Evolutionary conservation across 352 stramenopile species (phyloP), one percentile per base, ranked within the genome.

Genomic region (Phytophthora syringae): DNA sequence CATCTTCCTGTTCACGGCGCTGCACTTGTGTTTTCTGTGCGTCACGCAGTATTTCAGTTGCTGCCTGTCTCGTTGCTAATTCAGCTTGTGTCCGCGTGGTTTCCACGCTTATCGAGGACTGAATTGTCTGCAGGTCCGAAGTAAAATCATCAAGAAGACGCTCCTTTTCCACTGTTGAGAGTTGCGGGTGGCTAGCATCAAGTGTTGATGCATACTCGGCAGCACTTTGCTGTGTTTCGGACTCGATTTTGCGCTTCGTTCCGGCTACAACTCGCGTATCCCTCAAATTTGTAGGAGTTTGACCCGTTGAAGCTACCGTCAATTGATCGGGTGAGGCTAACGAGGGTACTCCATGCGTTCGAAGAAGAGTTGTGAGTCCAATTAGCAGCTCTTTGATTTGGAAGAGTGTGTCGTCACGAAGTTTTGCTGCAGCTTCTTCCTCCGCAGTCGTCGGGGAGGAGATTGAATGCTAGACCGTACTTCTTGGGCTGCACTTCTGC

Each of bases 361-460:
- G 56, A 22, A 76, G 47, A 24, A 81, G 63, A 6, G 68, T 76
- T 11, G 55, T 79, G 20, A 87, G 64, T 0, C 49, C 60, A 11
- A 78, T 62, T 7, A 89, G 37, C 32, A 88, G 36, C 13, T 89
- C 74, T 30, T 87, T 89, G 39, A 89, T 86, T 37, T 86, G 66
- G n/a, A 80, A 81, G 18, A 89, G 63, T 16, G 72, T 80, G 21
- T 84, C 69, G 16, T 86, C 70, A 12, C 62, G 60, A 43, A 67
- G 37, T 40, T 74, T 70, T 9, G 62, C 49, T 43, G 39, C 49
- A 60, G 52, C 58, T 5, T 70, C 45, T n/a, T 67, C 57, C 7
- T 52, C 52, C 34, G 25, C 44, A 52, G 49, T 51, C 15, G 37
- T 4, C 18, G 27, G 7, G 27, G 7, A 12, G 24, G 37, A 1